Base-by-base conservation (phyloP, 768 basidiomycete species). In the Suillus variegatus region DNA sequence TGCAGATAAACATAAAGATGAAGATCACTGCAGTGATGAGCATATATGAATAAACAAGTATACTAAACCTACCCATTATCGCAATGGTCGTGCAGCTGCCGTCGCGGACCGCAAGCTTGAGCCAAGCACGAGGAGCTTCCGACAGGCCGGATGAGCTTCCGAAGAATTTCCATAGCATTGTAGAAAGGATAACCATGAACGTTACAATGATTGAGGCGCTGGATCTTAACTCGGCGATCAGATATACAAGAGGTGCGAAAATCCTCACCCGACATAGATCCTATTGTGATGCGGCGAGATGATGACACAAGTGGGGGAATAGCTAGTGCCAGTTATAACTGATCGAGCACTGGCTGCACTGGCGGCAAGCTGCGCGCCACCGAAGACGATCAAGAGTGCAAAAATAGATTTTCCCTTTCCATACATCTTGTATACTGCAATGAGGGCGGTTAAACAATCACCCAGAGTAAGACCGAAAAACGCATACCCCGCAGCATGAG, bases 401-500 rank as follows among this genome's bases (percentile, higher is more conserved):
- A 66, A 9, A 25, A 74, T 64, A 3, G 56, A 14, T n/a, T 22
- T 64, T 46, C 22, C 65, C 2, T 51, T 36, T 8, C 67, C 32
- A 60, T 67, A 74, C 18, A 75, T 65, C 14, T 65, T 64, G 44
- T 68, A 68, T 44, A 70, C 73, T 74, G 44, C 9, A 20, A 22
- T 36, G 12, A 16, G 5, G 8, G 40, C 16, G 2, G 16, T 13
- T 41, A 20, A 41, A 18, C 25, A 40, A 18, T 41, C 40, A 6
- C 57, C 25, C 6, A 36, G 20, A 62, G 51, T 35, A 35, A 8
- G 10, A 28, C 12, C 5, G 9, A 57, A 25, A 28, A 7, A 6
- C n/a, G 66, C 73, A 38, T 64, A 74, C 73, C 44, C 28, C 65
- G 70, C 28, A 14, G 63, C 67, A 75, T 70, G 18, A 73, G 60